These are phyloP conservation scores for Calycina herbarum DNA, from an alignment of 2,329 filamentous ascomycete species.

Conservation along the genomic window DNA sequence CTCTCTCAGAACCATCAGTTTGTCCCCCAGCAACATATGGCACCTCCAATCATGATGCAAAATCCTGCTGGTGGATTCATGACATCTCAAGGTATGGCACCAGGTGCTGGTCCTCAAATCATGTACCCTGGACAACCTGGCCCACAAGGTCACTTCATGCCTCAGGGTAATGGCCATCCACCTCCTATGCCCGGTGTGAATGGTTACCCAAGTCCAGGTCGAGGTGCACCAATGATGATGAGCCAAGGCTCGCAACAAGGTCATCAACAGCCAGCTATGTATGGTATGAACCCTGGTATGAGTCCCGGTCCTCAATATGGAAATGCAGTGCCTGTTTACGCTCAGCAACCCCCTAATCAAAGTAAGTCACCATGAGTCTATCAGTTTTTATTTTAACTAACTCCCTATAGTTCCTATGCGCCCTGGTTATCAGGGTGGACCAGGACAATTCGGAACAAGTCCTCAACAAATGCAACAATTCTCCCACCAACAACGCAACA, in stretches of 20 bases:
- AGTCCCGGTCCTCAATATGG: constrained; percentile 63
- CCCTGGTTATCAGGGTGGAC: constrained; percentile 56
- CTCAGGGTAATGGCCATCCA: constrained; percentile 52
- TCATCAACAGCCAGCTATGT: constrained; percentile 63
- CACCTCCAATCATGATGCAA: constrained; percentile 80
- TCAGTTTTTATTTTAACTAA: constrained; percentile 37
- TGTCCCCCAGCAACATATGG: constrained; percentile 72
- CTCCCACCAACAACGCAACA: constrained; percentile 53
- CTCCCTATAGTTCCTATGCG: constrained; percentile 55
- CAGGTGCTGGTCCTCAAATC: constrained; percentile 64
- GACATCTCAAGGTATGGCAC: constrained; percentile 70
- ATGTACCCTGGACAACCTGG: constrained; percentile 72
- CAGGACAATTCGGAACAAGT: constrained; percentile 64
- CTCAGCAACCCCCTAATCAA: constrained; percentile 68
- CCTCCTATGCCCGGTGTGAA: constrained; percentile 65
- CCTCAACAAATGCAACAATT: constrained; percentile 63
- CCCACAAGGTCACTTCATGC: constrained; percentile 63
- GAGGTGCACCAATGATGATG: constrained; percentile 88
- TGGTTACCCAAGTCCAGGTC: constrained; percentile 85
- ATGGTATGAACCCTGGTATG: constrained; percentile 69
- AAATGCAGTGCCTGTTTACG: constrained; percentile 57
- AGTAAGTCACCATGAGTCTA: constrained; percentile 54
- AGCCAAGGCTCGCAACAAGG: constrained; percentile 93
- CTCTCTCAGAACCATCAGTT: constrained; percentile 74
- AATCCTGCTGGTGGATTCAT: constrained; percentile 70